Conservation (phyloP, 108 stramenopile species). For the Schizochytrium sp. region DNA sequence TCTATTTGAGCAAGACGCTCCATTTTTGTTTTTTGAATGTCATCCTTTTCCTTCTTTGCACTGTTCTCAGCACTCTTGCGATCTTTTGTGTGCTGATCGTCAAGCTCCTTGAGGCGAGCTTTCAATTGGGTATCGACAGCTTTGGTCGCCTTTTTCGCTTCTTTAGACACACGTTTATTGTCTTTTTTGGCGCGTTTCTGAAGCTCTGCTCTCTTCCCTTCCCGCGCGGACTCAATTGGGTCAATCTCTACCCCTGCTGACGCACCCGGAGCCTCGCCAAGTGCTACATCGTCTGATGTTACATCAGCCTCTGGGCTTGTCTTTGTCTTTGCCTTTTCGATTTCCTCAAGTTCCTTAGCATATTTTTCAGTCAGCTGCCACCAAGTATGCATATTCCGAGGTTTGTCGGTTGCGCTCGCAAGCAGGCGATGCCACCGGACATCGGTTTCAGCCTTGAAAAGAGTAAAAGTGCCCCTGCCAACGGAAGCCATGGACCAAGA, state of each 20-base stretch:
- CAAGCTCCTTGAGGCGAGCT: neutral
- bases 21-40: neutral
- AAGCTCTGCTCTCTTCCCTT: neutral
- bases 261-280: neutral
- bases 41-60: neutral
- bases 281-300: slow-evolving; percentile 47
- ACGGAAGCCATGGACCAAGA: slow-evolving; percentile 66
- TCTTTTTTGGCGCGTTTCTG: neutral
- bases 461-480: slow-evolving; percentile 68
- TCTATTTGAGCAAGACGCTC: slow-evolving; percentile 7
- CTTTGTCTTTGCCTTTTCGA: slow-evolving; percentile 62
- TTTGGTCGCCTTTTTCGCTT: slow-evolving; percentile 55
- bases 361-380: slow-evolving; percentile 69
- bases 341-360: slow-evolving; percentile 64
- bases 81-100: neutral
- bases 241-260: neutral
- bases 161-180: slow-evolving; percentile 6
- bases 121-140: neutral
- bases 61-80: neutral
- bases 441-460: slow-evolving; percentile 60
- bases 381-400: slow-evolving; percentile 71
- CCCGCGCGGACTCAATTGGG: neutral
- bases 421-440: slow-evolving; percentile 66
- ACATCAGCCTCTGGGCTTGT: slow-evolving; percentile 53
- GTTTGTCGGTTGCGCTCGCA: slow-evolving; percentile 60